Conservation (phyloP, 225 moss, liverwort and hornwort species). For the Physcomitrellopsis africana region DNA sequence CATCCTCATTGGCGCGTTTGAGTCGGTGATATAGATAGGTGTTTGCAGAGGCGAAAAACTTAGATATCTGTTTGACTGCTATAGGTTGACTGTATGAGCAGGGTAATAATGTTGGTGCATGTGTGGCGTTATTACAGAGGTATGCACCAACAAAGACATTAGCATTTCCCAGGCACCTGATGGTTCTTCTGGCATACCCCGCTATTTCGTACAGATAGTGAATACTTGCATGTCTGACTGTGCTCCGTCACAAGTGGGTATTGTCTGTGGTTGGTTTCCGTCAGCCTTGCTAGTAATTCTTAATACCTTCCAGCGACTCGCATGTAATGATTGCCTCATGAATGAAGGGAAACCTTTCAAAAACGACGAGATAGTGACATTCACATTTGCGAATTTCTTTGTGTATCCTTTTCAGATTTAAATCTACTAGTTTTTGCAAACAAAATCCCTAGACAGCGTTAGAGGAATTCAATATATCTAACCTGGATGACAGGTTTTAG, state of each 20-base stretch:
- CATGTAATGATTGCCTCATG: conserved; percentile 52
- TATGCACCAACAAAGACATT: conserved; percentile 70
- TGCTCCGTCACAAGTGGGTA: conserved; percentile 56
- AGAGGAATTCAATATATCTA: conserved; percentile 2
- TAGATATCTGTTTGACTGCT: conserved; percentile 39
- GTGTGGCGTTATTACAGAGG: conserved; percentile 65
- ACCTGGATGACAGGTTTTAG: background rate
- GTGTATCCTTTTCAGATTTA: conserved; percentile 55
- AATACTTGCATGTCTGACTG: conserved; percentile 64
- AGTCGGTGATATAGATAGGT: conserved; percentile 28
- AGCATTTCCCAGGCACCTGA: conserved; percentile 64
- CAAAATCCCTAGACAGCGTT: conserved; percentile 26
- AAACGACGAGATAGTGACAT: conserved; percentile 52
- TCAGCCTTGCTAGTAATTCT: conserved; percentile 58
- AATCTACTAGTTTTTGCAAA: conserved; percentile 56
- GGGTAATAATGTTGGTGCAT: conserved; percentile 61
- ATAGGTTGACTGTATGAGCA: conserved; percentile 37
- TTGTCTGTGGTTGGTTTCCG: conserved; percentile 59
- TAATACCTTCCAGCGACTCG: conserved; percentile 48
- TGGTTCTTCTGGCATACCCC: conserved; percentile 61
- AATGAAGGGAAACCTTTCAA: conserved; percentile 54
- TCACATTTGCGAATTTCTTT: conserved; percentile 55
- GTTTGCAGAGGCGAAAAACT: conserved; percentile 33
- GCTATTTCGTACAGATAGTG: conserved; percentile 62
- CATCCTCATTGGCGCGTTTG: conserved; percentile 30